phyloP scores from a whole-genome alignment of 1,139 yeast species.

The Yamadazyma sp. region DNA sequence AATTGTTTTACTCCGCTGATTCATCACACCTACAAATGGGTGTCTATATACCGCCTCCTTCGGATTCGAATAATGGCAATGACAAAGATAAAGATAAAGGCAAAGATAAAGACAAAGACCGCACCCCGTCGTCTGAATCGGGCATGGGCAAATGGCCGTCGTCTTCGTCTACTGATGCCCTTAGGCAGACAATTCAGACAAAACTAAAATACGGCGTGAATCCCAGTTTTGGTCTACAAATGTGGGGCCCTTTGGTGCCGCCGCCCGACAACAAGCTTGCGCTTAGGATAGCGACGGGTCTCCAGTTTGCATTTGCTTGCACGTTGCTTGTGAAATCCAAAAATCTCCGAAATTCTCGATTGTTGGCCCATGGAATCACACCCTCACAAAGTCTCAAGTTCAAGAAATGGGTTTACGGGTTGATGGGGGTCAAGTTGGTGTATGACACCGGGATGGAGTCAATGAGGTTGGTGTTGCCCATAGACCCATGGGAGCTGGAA shows the following conservation, averaged over 20 bases:
- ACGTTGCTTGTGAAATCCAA: slow-evolving; percentile 19
- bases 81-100: slow-evolving; percentile 3
- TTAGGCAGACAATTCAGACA: slow-evolving; percentile 1
- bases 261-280: slow-evolving; percentile 59
- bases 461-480: slow-evolving; percentile 47
- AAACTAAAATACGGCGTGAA: slow-evolving; percentile 18
- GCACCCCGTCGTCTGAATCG: no score
- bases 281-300: slow-evolving; percentile 43
- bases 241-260: slow-evolving; percentile 68
- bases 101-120: not conserved
- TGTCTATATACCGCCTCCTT: slow-evolving; percentile 33
- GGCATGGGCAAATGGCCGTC: not conserved
- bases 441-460: slow-evolving; percentile 49
- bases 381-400: slow-evolving; percentile 14
- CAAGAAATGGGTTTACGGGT: slow-evolving; percentile 17
- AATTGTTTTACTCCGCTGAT: not conserved
- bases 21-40: slow-evolving; percentile 21
- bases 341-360: slow-evolving; percentile 11
- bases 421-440: slow-evolving; percentile 26
- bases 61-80: slow-evolving; percentile 6
- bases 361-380: slow-evolving; percentile 13
- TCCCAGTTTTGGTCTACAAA: slow-evolving; percentile 56
- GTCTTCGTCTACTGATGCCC: not conserved
- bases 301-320: slow-evolving; percentile 39
- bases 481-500: slow-evolving; percentile 69